These are phyloP conservation scores for Hemisphaericaspora xylanilytica DNA, from an alignment of 1,139 yeast species.

Conservation along the genomic window DNA sequence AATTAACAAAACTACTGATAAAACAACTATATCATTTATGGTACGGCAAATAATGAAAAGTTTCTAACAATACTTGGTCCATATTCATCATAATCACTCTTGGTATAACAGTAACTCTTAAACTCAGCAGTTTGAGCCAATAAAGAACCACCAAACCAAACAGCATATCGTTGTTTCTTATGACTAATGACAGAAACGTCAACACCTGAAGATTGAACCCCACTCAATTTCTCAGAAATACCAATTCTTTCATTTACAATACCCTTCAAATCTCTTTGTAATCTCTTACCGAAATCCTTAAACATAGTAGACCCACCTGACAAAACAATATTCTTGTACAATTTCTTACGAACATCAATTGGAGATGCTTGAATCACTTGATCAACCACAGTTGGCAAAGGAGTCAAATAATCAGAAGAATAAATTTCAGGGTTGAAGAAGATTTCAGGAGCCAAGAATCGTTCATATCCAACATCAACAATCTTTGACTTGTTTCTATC, in stretches of 20 bases:
- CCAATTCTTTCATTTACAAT: conserved; percentile 88
- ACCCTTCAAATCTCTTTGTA: conserved; percentile 88
- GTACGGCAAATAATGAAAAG: conserved; percentile 89
- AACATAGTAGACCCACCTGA: conserved; percentile 99
- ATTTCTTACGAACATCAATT: conserved; percentile 95
- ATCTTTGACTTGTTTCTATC: conserved; percentile 64
- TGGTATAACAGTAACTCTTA: conserved; percentile 94
- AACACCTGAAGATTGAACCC: conserved; percentile 88
- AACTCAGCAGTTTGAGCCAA: conserved; percentile 97
- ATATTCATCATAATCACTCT: conserved; percentile 94
- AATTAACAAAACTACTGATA: background rate
- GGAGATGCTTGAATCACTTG: conserved; percentile 94
- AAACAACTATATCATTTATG: conserved; percentile 40
- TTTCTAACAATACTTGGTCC: conserved; percentile 98
- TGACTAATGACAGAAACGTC: conserved; percentile 97
- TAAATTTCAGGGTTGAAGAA: conserved; percentile 98
- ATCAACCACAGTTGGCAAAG: conserved; percentile 92
- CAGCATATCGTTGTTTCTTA: conserved; percentile 97
- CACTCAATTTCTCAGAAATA: conserved; percentile 73
- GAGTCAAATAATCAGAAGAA: conserved; percentile 91
- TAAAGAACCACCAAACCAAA: conserved; percentile 98
- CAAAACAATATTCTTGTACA: conserved; percentile 90
- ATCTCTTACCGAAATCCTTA: conserved; percentile 94
- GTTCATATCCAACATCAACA: conserved; percentile 95
- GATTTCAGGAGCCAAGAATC: conserved; percentile 97